Evolutionary conservation across 2,329 filamentous ascomycete genomes (phyloP).

Genomic region (Biscogniauxia sp.): DNA sequence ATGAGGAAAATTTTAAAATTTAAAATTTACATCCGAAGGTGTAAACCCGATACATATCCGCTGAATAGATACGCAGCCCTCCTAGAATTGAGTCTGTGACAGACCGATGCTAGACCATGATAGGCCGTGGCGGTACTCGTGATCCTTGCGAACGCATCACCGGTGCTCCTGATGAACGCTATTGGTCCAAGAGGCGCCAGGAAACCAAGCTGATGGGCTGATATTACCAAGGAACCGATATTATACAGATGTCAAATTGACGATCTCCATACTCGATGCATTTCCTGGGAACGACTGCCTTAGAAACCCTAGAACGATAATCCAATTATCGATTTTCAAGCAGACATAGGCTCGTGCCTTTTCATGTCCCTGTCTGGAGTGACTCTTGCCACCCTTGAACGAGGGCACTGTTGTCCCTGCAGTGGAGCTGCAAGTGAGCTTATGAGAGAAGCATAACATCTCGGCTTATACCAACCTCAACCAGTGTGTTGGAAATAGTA

Average conservation of each 20-base stretch:
- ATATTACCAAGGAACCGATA: slow-evolving; percentile 24
- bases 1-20: no score
- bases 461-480: slow-evolving; percentile 1
- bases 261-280: slow-evolving; percentile 19
- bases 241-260: slow-evolving; percentile 24
- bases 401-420: background rate
- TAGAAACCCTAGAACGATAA: background rate
- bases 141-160: slow-evolving; percentile 15
- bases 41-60: slow-evolving; percentile 21
- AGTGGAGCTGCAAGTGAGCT: background rate
- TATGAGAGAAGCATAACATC: background rate
- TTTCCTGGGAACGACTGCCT: slow-evolving; percentile 18
- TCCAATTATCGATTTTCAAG: slow-evolving; percentile 8
- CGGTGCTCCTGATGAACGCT: slow-evolving; percentile 9
- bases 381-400: background rate
- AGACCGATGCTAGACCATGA: slow-evolving; percentile 14
- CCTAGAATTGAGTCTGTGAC: slow-evolving; percentile 5
- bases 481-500: background rate
- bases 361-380: background rate
- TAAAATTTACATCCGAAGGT: background rate
- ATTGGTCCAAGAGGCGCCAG: slow-evolving; percentile 17
- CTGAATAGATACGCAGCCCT: slow-evolving; percentile 8
- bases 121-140: slow-evolving; percentile 16
- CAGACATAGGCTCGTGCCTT: background rate
- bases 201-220: slow-evolving; percentile 22